Conservation (phyloP, 1,284 basidiomycete genomes). For the Vanrija humicola region DNA sequence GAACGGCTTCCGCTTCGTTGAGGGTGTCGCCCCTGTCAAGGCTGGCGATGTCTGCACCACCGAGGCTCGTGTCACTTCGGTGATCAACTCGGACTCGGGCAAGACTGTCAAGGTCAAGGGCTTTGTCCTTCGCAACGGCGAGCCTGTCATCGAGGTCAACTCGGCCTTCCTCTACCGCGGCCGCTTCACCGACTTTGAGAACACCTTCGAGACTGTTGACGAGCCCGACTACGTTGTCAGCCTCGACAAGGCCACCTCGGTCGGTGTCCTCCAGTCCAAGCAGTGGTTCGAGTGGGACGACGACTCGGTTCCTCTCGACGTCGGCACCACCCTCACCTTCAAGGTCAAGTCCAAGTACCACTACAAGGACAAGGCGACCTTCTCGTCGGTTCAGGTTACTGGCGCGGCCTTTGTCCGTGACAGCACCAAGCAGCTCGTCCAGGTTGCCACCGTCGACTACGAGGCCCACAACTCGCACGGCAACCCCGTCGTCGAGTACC, state of each 20-base stretch:
- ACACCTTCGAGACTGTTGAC: slow-evolving; percentile 89
- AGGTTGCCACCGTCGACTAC: slow-evolving; percentile 84
- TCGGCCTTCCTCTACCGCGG: slow-evolving; percentile 98
- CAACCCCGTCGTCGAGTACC: slow-evolving; percentile 89
- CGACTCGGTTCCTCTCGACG: slow-evolving; percentile 68
- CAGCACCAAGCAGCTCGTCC: slow-evolving; percentile 77
- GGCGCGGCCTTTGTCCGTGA: slow-evolving; percentile 83
- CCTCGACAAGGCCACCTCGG: slow-evolving; percentile 69
- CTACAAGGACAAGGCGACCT: slow-evolving; percentile 87
- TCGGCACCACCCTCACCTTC: slow-evolving; percentile 84
- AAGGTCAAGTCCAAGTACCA: slow-evolving; percentile 76
- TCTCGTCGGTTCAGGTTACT: slow-evolving; percentile 72
- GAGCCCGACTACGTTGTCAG: slow-evolving; percentile 83
- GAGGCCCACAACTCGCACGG: slow-evolving; percentile 80
- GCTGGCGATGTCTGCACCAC: slow-evolving; percentile 88
- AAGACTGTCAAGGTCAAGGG: slow-evolving; percentile 93
- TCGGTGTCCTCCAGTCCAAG: slow-evolving; percentile 90
- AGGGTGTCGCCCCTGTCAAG: slow-evolving; percentile 68
- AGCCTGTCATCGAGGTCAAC: slow-evolving; percentile 84
- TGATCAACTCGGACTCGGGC: slow-evolving; percentile 85
- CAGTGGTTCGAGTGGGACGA: slow-evolving; percentile 98
- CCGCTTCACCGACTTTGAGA: slow-evolving; percentile 84
- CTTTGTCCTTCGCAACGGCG: slow-evolving; percentile 67
- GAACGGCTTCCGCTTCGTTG: slow-evolving; percentile 88
- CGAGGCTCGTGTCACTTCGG: slow-evolving; percentile 81